Evolutionary conservation across 2,329 filamentous ascomycete species (phyloP), one percentile per base, ranked within the genome.

Genomic region (Thielaviopsis musarum): DNA sequence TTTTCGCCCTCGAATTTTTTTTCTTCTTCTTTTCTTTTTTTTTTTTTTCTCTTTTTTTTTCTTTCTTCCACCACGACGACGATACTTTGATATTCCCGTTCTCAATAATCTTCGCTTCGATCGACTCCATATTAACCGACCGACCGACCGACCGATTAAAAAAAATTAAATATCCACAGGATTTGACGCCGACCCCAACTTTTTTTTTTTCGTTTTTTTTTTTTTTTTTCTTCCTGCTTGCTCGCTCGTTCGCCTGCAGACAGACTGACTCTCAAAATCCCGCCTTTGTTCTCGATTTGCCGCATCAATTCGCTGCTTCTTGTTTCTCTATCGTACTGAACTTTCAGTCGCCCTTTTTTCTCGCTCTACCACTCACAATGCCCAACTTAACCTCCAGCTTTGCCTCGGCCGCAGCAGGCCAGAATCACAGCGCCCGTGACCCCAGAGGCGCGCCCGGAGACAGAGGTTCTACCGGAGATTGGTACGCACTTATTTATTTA

Each of bases 311-410:
- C 30, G 30, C 30, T 34, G 30, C 30, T 34, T n/a, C 38, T 45
- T 13, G 17, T 45, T 45, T 45, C 38, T 45, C 7, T 2, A 45
- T 17, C n/a, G 2, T 4, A 7, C 17, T 45, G 38, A 45, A 17
- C 10, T n/a, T 45, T n/a, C 38, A 45, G 38, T 45, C 38, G 38
- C 38, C 24, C 15, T 45, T n/a, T 45, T n/a, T n/a, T 15, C 17
- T n/a, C 38, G 17, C 34, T 45, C 38, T n/a, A 17, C 38, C 10
- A 65, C 72, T 64, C 62, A 78, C 89, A 85, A 81, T 85, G 75
- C 82, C 83, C 70, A 84, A 86, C 75, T 80, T 89, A 71, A 83
- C 85, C 67, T 88, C 87, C 66, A 90, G 85, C 77, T 91, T 91
- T 74, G 87, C 87, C 70, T 89, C 87, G 69, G 87, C 87, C 67